A percentile compares a stretch with the other conserved stretches of the same genome.
phyloP scores from a whole-genome alignment of 2,329 filamentous ascomycete genomes.

The Fusarium sp. region DNA sequence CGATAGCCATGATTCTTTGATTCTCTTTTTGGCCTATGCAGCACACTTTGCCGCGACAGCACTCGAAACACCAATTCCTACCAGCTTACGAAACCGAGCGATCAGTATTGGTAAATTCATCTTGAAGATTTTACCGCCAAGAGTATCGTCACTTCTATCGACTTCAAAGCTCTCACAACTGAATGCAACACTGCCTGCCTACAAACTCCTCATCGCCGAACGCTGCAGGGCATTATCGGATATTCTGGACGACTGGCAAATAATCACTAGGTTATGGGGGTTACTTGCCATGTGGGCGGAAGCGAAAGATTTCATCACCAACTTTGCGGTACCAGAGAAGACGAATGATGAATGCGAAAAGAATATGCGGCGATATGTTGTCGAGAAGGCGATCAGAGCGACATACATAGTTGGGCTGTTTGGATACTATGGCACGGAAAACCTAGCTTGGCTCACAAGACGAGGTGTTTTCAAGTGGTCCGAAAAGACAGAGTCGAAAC shows the following conservation, averaged over 20 bases:
- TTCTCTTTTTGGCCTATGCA: slow-evolving; percentile 29
- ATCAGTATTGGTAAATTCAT: fast-evolving
- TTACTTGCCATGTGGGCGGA: slow-evolving; percentile 13
- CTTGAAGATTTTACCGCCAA: background rate
- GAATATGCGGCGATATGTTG: background rate
- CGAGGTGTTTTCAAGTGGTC: slow-evolving; percentile 7
- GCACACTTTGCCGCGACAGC: slow-evolving; percentile 18
- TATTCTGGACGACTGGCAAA: slow-evolving; percentile 37
- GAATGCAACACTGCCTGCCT: background rate
- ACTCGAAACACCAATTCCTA: slow-evolving; percentile 11
- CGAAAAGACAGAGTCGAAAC: slow-evolving; percentile 8
- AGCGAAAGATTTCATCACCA: slow-evolving; percentile 11
- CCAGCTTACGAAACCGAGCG: background rate
- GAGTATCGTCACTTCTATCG: background rate
- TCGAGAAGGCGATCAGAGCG: background rate
- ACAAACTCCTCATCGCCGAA: background rate
- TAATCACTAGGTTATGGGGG: slow-evolving; percentile 29
- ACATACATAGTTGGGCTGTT: slow-evolving; percentile 17
- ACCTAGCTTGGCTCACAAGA: slow-evolving; percentile 14
- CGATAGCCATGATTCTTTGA: slow-evolving; percentile 22
- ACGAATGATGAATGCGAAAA: background rate
- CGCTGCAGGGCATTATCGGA: slow-evolving; percentile 9
- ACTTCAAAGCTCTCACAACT: fast-evolving
- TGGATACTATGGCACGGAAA: slow-evolving; percentile 12
- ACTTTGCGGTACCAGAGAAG: fast-evolving